phyloP scores from a whole-genome alignment of 768 basidiomycete species.

The Calocybe cyanea region DNA sequence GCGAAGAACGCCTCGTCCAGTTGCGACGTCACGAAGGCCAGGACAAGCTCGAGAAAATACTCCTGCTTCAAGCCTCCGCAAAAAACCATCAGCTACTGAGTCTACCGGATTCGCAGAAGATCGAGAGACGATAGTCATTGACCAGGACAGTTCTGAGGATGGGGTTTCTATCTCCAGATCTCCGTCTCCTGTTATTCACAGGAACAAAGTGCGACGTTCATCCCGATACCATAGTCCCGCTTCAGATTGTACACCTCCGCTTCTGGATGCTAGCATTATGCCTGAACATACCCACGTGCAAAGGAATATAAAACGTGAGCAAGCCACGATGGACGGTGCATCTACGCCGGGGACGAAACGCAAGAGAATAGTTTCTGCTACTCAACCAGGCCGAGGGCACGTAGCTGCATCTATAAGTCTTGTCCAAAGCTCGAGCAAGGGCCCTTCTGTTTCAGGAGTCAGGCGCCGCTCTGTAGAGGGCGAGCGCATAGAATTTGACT shows the following conservation, averaged over 20 bases:
- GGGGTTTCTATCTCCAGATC: background rate
- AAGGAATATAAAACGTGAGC: constrained; percentile 3
- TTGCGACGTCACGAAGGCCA: background rate
- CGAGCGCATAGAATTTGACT: constrained; percentile 1
- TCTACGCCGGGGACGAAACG: constrained; percentile 16
- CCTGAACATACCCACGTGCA: background rate
- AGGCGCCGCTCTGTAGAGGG: constrained; percentile 6
- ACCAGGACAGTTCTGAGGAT: too few species aligned
- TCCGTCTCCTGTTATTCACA: constrained; percentile 8
- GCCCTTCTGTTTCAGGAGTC: background rate
- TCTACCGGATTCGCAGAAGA: too few species aligned
- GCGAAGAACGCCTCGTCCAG: constrained; percentile 2
- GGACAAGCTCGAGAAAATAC: background rate
- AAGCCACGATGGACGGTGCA: background rate
- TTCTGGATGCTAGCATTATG: background rate
- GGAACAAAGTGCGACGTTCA: background rate
- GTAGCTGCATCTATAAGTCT: background rate
- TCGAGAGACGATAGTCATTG: too few species aligned
- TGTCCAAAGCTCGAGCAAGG: background rate
- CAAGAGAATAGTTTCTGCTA: constrained; percentile 17
- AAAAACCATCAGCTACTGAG: constrained; percentile 1
- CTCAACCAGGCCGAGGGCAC: constrained; percentile 1
- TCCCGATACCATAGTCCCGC: background rate
- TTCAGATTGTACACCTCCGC: too few species aligned
- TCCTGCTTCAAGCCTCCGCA: background rate